Percentiles rank a stretch among this genome's conserved stretches.
Evolutionary conservation across 2,329 filamentous ascomycete species (phyloP).

Genomic region (Fusarium annulatum): DNA sequence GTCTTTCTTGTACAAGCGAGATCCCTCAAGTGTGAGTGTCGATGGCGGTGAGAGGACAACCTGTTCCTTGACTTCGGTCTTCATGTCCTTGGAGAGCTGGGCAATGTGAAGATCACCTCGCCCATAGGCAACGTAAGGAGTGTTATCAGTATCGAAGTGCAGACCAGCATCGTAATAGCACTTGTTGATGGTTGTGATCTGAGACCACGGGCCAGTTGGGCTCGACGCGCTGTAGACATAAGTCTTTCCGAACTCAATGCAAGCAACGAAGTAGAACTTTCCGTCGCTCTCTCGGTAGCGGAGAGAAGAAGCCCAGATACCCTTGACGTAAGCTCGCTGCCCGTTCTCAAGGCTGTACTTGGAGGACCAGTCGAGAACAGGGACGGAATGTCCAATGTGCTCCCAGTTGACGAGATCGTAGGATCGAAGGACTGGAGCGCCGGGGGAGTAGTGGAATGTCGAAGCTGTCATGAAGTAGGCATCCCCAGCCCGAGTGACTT

Average conservation of each 20-base stretch:
- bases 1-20: slow-evolving; percentile 66
- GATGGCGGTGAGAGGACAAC: background rate
- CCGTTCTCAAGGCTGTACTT: slow-evolving; percentile 48
- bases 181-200: slow-evolving; percentile 55
- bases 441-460: slow-evolving; percentile 66
- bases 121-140: slow-evolving; percentile 68
- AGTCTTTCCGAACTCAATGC: slow-evolving; percentile 55
- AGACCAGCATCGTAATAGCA: slow-evolving; percentile 70
- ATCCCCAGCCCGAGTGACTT: slow-evolving; percentile 61
- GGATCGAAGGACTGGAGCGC: slow-evolving; percentile 65
- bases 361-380: slow-evolving; percentile 16
- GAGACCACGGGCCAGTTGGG: slow-evolving; percentile 56
- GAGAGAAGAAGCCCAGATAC: slow-evolving; percentile 63
- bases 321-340: slow-evolving; percentile 60
- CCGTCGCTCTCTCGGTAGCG: slow-evolving; percentile 22
- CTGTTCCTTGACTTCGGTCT: slow-evolving; percentile 14
- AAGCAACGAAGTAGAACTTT: slow-evolving; percentile 48
- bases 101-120: slow-evolving; percentile 59
- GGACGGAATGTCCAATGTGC: slow-evolving; percentile 56
- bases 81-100: slow-evolving; percentile 57
- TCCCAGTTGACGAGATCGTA: slow-evolving; percentile 66
- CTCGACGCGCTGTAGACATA: slow-evolving; percentile 63
- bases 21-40: slow-evolving; percentile 56
- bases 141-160: slow-evolving; percentile 65
- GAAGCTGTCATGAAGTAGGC: slow-evolving; percentile 67